Evolutionary conservation across 805 yeast genomes (phyloP).

Genomic region (Cyberlindnera mrakii): DNA sequence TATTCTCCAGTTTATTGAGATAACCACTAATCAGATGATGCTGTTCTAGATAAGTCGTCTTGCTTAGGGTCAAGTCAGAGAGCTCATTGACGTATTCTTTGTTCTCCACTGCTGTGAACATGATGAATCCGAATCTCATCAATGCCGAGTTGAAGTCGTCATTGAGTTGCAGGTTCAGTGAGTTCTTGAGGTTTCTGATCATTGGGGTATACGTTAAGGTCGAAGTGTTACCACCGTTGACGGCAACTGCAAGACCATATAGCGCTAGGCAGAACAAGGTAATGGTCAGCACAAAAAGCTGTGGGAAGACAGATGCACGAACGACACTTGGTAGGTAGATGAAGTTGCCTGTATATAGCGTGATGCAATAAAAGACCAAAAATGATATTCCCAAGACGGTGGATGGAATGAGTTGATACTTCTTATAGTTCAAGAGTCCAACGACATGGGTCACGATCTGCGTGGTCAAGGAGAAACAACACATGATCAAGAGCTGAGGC

Average conservation of each 20-base stretch:
- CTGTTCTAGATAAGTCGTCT: slow-evolving; percentile 49
- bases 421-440: slow-evolving; percentile 46
- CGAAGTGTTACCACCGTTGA: slow-evolving; percentile 41
- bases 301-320: slow-evolving; percentile 60
- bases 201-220: slow-evolving; percentile 30
- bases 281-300: slow-evolving; percentile 46
- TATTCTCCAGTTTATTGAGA: slow-evolving; percentile 20
- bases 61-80: slow-evolving; percentile 40
- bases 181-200: slow-evolving; percentile 33
- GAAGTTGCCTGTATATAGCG: slow-evolving; percentile 35
- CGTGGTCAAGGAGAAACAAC: slow-evolving; percentile 50
- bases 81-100: slow-evolving; percentile 61
- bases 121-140: slow-evolving; percentile 53
- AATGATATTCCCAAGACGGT: slow-evolving; percentile 50
- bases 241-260: slow-evolving; percentile 51
- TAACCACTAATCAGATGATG: slow-evolving; percentile 18
- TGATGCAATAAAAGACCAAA: slow-evolving; percentile 39
- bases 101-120: slow-evolving; percentile 61
- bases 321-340: slow-evolving; percentile 49
- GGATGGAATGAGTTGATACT: slow-evolving; percentile 59
- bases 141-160: slow-evolving; percentile 67
- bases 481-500: slow-evolving; percentile 43
- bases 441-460: slow-evolving; percentile 61
- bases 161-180: slow-evolving; percentile 30
- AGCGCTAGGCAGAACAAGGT: slow-evolving; percentile 46